phyloP scores from a whole-genome alignment of 2,329 filamentous ascomycete genomes.

The Fusarium dimerum region DNA sequence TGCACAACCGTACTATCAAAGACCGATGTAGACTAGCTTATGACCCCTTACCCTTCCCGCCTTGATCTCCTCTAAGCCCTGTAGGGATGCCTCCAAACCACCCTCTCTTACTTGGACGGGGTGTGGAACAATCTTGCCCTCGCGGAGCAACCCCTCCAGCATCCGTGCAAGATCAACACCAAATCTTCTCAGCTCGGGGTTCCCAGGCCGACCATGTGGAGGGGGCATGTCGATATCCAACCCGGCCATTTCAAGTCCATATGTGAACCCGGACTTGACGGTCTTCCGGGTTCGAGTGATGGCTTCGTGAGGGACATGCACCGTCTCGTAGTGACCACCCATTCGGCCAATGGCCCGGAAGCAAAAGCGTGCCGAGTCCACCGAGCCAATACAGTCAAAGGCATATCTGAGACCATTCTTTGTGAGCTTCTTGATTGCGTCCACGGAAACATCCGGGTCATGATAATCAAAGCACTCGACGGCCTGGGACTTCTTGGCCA shows the following conservation, averaged over 20 bases:
- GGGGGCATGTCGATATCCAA: slow-evolving; percentile 4
- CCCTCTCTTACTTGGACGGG: slow-evolving; percentile 1
- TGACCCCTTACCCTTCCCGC: background rate
- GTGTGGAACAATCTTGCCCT: slow-evolving; percentile 4
- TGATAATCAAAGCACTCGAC: slow-evolving; percentile 5
- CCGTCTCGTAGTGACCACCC: slow-evolving; percentile 6
- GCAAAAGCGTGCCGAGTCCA: slow-evolving; percentile 4
- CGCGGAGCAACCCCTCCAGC: slow-evolving; percentile 1
- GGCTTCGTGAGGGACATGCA: slow-evolving; percentile 5
- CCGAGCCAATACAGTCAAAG: slow-evolving; percentile 4
- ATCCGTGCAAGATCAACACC: slow-evolving; percentile 4
- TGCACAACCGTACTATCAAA: too few species aligned
- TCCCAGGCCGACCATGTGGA: slow-evolving; percentile 1
- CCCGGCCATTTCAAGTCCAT: slow-evolving; percentile 4
- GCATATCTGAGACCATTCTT: slow-evolving; percentile 2
- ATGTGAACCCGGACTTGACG: slow-evolving; percentile 6
- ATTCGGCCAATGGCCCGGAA: slow-evolving; percentile 5
- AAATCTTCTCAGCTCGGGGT: slow-evolving; percentile 6
- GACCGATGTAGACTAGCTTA: too few species aligned
- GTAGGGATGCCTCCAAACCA: slow-evolving; percentile 3
- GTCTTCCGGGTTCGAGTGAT: slow-evolving; percentile 5
- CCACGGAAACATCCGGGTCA: slow-evolving; percentile 1
- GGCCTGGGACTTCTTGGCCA: slow-evolving; percentile 3
- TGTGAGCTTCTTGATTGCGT: slow-evolving; percentile 7
- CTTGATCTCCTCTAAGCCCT: slow-evolving; percentile 6